These are phyloP conservation scores for Anaeramoeba ignava DNA, from an alignment of 78 protist species.

Conservation along the genomic window DNA sequence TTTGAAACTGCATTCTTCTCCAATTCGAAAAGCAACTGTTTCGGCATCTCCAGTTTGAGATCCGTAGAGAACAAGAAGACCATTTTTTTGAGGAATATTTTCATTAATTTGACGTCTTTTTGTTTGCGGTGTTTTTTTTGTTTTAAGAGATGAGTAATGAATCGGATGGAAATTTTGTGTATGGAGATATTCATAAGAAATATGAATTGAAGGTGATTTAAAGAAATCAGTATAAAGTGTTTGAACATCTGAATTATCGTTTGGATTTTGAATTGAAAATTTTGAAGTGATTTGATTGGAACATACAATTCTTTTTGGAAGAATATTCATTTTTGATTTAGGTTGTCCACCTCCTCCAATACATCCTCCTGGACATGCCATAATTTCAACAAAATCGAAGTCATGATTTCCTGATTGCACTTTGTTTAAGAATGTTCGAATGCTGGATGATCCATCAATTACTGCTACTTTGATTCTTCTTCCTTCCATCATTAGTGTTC, in stretches of 20 bases:
- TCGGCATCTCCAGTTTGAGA: not conserved
- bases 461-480: not conserved
- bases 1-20: not conserved
- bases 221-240: not conserved
- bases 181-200: not conserved
- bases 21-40: not conserved
- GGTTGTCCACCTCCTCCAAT: conserved; percentile 1
- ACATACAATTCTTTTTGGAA: not conserved
- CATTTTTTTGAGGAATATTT: not conserved
- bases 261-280: not conserved
- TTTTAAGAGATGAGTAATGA: not conserved
- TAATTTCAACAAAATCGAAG: not conserved
- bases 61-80: not conserved
- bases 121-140: not conserved
- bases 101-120: not conserved
- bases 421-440: not conserved
- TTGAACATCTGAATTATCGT: not conserved
- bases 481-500: not conserved
- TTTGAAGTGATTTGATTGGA: not conserved
- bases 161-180: not conserved
- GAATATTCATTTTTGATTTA: not conserved
- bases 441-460: not conserved
- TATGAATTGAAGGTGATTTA: not conserved
- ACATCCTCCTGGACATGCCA: not conserved
- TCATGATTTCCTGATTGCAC: not conserved